phyloP scores from a whole-genome alignment of 805 yeast genomes.

The Metschnikowia vanudenii region DNA sequence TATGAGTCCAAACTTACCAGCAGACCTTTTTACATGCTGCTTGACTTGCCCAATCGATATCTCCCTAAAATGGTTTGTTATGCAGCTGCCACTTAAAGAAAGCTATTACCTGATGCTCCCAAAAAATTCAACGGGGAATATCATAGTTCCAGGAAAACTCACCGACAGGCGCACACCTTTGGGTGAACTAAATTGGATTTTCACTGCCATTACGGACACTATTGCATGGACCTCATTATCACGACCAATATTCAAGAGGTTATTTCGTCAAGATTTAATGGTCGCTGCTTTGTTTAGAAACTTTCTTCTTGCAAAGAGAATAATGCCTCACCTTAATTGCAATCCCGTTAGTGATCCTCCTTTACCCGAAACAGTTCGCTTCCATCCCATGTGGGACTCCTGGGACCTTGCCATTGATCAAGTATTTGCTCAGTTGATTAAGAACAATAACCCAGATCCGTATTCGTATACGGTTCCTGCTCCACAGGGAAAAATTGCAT shows the following conservation, averaged over 20 bases:
- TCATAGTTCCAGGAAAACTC: conserved; percentile 83
- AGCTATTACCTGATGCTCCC: conserved; percentile 49
- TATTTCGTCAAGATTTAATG: conserved; percentile 93
- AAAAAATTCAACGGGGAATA: conserved; percentile 49
- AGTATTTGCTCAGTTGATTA: conserved; percentile 70
- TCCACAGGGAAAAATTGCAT: not conserved
- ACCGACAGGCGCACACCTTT: conserved; percentile 93
- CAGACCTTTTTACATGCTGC: conserved; percentile 94
- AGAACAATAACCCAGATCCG: conserved; percentile 33
- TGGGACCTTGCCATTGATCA: conserved; percentile 98
- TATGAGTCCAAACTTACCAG: conserved; percentile 92
- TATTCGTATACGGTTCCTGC: conserved; percentile 13
- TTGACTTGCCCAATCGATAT: conserved; percentile 94
- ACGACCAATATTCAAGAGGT: conserved; percentile 79
- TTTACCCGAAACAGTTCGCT: conserved; percentile 74
- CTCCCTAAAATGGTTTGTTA: conserved; percentile 84
- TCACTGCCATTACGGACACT: conserved; percentile 96
- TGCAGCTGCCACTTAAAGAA: conserved; percentile 69
- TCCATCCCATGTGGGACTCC: conserved; percentile 94
- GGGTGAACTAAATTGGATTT: conserved; percentile 96
- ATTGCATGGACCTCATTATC: conserved; percentile 96
- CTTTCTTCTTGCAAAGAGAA: conserved; percentile 85
- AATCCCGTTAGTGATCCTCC: conserved; percentile 95
- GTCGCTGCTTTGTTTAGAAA: conserved; percentile 95
- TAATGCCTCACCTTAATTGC: conserved; percentile 90